Conservation (phyloP, 306 rosid species). For the Inga laurina region DNA sequence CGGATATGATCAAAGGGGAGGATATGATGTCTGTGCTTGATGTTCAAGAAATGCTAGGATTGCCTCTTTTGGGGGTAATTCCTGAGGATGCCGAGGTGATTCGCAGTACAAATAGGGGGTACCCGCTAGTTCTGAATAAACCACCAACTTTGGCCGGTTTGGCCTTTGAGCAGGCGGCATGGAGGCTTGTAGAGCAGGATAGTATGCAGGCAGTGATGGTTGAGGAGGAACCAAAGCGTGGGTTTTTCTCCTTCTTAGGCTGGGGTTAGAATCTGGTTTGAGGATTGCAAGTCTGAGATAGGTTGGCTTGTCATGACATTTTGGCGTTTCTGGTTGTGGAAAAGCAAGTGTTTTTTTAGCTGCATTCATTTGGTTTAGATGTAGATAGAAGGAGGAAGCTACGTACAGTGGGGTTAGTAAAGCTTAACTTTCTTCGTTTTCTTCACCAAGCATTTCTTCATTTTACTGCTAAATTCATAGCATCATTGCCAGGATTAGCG, state of each 20-base stretch:
- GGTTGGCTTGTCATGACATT: conserved; percentile 10
- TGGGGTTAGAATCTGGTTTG: conserved; percentile 19
- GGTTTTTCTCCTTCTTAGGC: conserved; percentile 95
- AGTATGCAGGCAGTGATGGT: conserved; percentile 89
- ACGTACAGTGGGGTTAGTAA: conserved; percentile 49
- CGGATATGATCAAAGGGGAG: conserved; percentile 94
- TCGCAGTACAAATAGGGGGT: conserved; percentile 91
- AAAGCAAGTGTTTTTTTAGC: conserved; percentile 6
- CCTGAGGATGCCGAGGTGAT: conserved; percentile 94
- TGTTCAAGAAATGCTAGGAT: conserved; percentile 92
- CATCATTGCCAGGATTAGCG: conserved; percentile 6
- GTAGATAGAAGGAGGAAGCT: conserved; percentile 25
- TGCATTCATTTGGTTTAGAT: conserved; percentile 1
- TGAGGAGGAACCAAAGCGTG: conserved; percentile 91
- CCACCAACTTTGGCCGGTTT: conserved; percentile 96
- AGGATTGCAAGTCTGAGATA: neutral
- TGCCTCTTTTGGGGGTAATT: conserved; percentile 84
- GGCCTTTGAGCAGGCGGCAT: conserved; percentile 98
- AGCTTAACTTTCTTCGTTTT: conserved; percentile 25
- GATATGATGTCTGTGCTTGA: conserved; percentile 99
- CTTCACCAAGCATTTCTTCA: conserved; percentile 28
- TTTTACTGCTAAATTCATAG: conserved; percentile 20
- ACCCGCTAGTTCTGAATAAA: conserved; percentile 82
- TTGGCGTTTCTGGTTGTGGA: neutral
- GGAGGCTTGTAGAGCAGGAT: conserved; percentile 99